A percentile compares a stretch with the other conserved stretches of the same genome.
Conservation (phyloP, 2,329 filamentous ascomycete genomes). For the Hymenoscyphus salicellus region DNA sequence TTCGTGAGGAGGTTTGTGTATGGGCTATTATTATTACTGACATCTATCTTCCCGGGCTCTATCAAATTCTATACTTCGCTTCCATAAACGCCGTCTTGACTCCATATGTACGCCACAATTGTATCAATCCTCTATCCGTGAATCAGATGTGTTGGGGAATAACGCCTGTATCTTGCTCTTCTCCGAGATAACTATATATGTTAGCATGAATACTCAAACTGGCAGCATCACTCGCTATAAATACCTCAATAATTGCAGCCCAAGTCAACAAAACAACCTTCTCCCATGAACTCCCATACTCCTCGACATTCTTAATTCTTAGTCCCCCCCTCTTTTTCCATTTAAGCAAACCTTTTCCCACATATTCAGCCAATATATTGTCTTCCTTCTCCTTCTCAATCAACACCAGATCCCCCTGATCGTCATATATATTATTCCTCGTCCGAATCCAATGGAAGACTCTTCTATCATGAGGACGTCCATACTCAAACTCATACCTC, state of each 20-base stretch:
- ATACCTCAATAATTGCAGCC: conserved; percentile 27
- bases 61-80: neutral
- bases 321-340: conserved; percentile 30
- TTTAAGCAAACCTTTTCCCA: conserved; percentile 27
- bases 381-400: conserved; percentile 26
- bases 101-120: neutral
- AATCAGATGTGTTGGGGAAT: conserved; percentile 27
- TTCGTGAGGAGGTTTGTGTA: neutral
- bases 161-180: conserved; percentile 23
- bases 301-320: conserved; percentile 18
- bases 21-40: neutral
- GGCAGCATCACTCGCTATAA: conserved; percentile 2
- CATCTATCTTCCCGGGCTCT: neutral
- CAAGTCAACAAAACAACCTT: conserved; percentile 26
- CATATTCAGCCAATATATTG: conserved; percentile 24
- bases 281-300: conserved; percentile 25
- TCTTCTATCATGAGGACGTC: conserved; percentile 15
- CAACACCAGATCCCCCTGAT: conserved; percentile 29
- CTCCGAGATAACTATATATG: conserved; percentile 23
- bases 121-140: neutral
- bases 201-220: neutral
- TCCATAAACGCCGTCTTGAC: neutral
- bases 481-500: conserved; percentile 26
- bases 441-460: conserved; percentile 28
- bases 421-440: conserved; percentile 27